Evolutionary conservation across 139 green algal species (phyloP).

Genomic region (Limnomonas spitsbergensis): DNA sequence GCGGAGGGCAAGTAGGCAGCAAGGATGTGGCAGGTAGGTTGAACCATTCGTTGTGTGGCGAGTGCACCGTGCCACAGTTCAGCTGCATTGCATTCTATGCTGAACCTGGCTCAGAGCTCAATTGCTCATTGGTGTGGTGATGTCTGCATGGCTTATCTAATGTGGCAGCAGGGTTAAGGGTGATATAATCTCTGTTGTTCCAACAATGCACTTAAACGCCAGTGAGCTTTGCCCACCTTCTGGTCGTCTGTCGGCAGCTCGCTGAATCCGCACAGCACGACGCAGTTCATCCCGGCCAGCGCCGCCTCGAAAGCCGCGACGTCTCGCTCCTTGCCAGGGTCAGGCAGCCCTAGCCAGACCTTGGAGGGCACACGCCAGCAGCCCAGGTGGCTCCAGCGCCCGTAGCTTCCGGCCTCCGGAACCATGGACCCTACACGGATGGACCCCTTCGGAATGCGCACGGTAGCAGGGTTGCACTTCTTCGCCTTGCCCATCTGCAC

Average conservation of each 20-base stretch:
- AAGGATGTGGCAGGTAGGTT: no score
- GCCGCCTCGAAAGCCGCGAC: slow-evolving; percentile 2
- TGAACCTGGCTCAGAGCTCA: no score
- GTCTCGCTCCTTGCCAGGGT: slow-evolving; percentile 11
- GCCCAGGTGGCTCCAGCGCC: slow-evolving; percentile 27
- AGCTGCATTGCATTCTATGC: no score
- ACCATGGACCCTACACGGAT: slow-evolving; percentile 26
- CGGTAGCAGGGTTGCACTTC: slow-evolving; percentile 1
- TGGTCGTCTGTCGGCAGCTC: not conserved
- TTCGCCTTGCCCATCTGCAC: slow-evolving; percentile 10
- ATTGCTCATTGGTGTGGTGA: no score
- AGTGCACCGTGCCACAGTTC: no score
- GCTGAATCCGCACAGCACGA: not conserved
- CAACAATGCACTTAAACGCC: no score
- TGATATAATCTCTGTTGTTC: no score
- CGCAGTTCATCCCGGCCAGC: slow-evolving; percentile 6
- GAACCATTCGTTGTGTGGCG: no score
- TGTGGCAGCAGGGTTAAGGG: no score
- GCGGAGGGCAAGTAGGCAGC: no score
- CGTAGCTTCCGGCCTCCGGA: slow-evolving; percentile 17
- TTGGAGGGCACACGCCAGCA: slow-evolving; percentile 37
- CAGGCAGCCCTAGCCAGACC: slow-evolving; percentile 28
- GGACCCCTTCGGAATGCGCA: slow-evolving; percentile 8
- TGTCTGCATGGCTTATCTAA: no score
- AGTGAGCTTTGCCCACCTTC: no score